These are phyloP conservation scores for Rhodotorula graminis DNA, from an alignment of 768 basidiomycete genomes.

Conservation along the genomic window DNA sequence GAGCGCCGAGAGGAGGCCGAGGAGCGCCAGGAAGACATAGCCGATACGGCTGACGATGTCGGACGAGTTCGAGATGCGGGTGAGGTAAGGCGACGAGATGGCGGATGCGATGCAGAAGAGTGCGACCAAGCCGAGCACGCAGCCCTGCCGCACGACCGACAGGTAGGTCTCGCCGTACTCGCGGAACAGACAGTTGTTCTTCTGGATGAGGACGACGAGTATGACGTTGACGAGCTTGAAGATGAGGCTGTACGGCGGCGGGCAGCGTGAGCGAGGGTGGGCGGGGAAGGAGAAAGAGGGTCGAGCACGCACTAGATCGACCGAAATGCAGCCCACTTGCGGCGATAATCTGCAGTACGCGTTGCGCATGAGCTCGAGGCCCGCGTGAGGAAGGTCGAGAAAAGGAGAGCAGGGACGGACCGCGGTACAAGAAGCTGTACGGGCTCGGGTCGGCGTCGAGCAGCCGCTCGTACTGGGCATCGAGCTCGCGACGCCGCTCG, in stretches of 20 bases:
- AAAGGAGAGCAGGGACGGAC: conserved; percentile 47
- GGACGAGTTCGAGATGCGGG: conserved; percentile 36
- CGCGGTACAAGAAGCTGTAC: conserved; percentile 65
- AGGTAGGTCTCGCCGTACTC: conserved; percentile 54
- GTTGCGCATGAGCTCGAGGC: not conserved
- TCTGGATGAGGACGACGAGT: conserved; percentile 61
- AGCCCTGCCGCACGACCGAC: conserved; percentile 58
- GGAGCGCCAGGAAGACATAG: conserved; percentile 62
- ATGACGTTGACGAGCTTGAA: conserved; percentile 66
- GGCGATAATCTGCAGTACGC: conserved; percentile 58
- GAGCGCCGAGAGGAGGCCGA: conserved; percentile 62
- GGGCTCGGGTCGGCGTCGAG: conserved; percentile 63
- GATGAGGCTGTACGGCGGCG: conserved; percentile 11
- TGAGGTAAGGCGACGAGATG: conserved; percentile 28
- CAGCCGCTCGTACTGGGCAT: conserved; percentile 62
- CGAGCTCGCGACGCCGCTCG: conserved; percentile 52
- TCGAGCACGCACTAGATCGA: conserved; percentile 20
- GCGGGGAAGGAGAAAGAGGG: not conserved
- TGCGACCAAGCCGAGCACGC: conserved; percentile 58
- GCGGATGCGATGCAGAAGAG: conserved; percentile 55
- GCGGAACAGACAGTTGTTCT: conserved; percentile 69
- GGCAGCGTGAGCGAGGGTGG: not conserved
- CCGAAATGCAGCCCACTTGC: conserved; percentile 58
- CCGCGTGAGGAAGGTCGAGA: fast-evolving
- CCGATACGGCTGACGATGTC: conserved; percentile 64